Evolutionary conservation across 2,329 filamentous ascomycete species (phyloP).

Genomic region (Microdochium trichocladiopsis): DNA sequence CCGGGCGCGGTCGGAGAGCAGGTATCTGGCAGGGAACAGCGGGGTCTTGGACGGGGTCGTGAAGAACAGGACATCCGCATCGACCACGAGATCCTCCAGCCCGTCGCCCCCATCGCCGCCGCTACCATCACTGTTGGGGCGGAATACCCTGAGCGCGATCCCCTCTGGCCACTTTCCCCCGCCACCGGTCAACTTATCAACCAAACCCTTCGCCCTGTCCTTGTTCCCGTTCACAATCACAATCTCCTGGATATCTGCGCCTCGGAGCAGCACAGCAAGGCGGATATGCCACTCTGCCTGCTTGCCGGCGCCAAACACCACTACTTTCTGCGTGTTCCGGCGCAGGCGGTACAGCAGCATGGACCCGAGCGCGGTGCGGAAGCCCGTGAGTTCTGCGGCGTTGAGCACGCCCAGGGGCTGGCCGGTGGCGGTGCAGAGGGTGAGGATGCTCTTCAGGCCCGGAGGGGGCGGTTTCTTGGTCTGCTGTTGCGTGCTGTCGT

Average conservation of each 20-base stretch:
- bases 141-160: not conserved
- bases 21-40: constrained; percentile 46
- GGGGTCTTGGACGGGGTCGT: constrained; percentile 52
- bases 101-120: constrained; percentile 14
- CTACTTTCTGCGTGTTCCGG: constrained; percentile 27
- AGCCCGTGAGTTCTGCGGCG: constrained; percentile 61
- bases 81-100: constrained; percentile 46
- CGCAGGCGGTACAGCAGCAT: constrained; percentile 54
- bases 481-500: not conserved
- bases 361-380: constrained; percentile 58
- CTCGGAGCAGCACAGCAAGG: constrained; percentile 49
- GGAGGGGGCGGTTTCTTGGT: not conserved
- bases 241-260: constrained; percentile 15
- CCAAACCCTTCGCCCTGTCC: constrained; percentile 19
- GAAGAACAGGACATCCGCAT: constrained; percentile 56
- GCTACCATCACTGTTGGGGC: not conserved
- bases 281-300: constrained; percentile 69
- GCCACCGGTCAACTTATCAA: constrained; percentile 28
- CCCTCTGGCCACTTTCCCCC: constrained; percentile 19
- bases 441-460: not conserved
- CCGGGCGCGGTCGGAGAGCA: constrained; percentile 27
- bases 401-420: constrained; percentile 50
- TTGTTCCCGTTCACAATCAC: constrained; percentile 25
- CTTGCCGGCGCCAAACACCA: constrained; percentile 63
- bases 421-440: not conserved